Evolutionary conservation across 768 basidiomycete genomes (phyloP).

Genomic region (Pulveroboletus ravenelii): DNA sequence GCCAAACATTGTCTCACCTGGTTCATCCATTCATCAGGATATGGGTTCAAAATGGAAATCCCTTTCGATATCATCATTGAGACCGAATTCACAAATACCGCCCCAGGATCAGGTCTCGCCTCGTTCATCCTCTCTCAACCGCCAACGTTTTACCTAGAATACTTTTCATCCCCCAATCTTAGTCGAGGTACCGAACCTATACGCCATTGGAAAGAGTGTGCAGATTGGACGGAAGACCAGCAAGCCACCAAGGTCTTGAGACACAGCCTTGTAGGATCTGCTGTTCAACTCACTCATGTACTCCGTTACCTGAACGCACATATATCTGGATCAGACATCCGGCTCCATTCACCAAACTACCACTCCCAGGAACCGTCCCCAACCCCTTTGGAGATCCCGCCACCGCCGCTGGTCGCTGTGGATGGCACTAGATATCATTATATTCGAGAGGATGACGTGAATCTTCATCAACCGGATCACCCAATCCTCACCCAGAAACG

Average conservation of each 20-base stretch:
- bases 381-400: constrained; percentile 37
- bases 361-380: constrained; percentile 27
- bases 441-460: constrained; percentile 21
- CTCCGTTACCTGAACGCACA: constrained; percentile 42
- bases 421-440: constrained; percentile 28
- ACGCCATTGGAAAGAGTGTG: constrained; percentile 58
- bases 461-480: constrained; percentile 16
- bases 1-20: constrained; percentile 62
- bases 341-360: constrained; percentile 36
- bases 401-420: constrained; percentile 34
- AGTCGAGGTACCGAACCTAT: constrained; percentile 25
- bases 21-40: constrained; percentile 71
- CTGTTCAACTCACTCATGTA: constrained; percentile 54
- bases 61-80: constrained; percentile 60
- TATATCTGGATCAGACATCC: constrained; percentile 31
- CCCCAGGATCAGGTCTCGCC: constrained; percentile 54
- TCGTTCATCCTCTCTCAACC: constrained; percentile 62
- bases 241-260: constrained; percentile 62
- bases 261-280: constrained; percentile 63
- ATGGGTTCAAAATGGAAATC: constrained; percentile 83
- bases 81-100: constrained; percentile 50
- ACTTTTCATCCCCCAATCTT: constrained; percentile 28
- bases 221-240: constrained; percentile 73
- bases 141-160: constrained; percentile 67
- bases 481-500: constrained; percentile 23